A percentile compares a stretch with the other conserved stretches of the same genome.
These are phyloP conservation scores for Diplocarpon rosae DNA, from an alignment of 2,329 filamentous ascomycete species.

Conservation along the genomic window DNA sequence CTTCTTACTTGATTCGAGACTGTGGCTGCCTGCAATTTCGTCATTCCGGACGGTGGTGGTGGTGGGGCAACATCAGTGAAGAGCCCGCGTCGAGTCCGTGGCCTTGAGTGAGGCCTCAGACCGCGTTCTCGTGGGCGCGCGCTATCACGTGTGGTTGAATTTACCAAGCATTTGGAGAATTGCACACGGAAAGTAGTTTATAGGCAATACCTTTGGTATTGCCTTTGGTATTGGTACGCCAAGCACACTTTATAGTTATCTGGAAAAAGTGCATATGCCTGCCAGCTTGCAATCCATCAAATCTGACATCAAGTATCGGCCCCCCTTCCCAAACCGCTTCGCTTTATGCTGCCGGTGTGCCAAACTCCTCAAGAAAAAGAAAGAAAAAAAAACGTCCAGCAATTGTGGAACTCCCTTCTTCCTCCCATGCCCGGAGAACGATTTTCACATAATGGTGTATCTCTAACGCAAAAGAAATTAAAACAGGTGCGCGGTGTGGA, in stretches of 20 bases:
- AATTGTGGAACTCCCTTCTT: conserved; percentile 5
- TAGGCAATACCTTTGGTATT: no score
- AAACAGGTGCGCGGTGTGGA: background rate
- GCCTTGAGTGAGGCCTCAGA: no score
- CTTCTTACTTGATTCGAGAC: conserved; percentile 32
- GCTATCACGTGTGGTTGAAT: no score
- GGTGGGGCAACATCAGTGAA: background rate
- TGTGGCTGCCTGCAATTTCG: conserved; percentile 35
- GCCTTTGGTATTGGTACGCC: background rate
- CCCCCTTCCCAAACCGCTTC: conserved; percentile 27
- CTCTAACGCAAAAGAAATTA: conserved; percentile 19
- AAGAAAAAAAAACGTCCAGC: conserved; percentile 11
- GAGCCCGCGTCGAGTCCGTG: background rate
- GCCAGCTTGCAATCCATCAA: background rate
- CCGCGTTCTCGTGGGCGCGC: no score
- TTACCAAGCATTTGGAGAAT: no score
- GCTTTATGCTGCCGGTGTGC: conserved; percentile 21
- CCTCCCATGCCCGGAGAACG: conserved; percentile 6
- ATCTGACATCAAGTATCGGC: conserved; percentile 17
- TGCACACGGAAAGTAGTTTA: no score
- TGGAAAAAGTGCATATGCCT: background rate
- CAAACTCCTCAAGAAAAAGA: conserved; percentile 22
- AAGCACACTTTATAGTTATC: background rate
- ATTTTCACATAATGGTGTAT: conserved; percentile 13
- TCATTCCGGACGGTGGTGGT: conserved; percentile 11